Percentiles rank a stretch among this genome's conserved stretches.
Evolutionary conservation across 208 protist genomes (phyloP).

Genomic region (Leishmania aethiopica): DNA sequence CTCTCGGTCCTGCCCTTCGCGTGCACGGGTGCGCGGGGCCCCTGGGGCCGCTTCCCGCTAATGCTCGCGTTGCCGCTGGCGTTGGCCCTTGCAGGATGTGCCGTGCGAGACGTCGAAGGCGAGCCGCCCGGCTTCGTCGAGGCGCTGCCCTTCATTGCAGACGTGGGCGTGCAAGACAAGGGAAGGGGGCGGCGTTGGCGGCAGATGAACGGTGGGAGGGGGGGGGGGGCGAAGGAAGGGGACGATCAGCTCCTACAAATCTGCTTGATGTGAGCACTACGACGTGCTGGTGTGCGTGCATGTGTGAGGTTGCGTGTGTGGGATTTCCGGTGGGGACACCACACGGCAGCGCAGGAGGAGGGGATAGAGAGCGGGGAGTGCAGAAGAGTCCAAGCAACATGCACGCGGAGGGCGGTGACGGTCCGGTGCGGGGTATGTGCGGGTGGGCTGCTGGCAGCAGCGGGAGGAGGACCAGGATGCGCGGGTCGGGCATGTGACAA

Average conservation of each 20-base stretch:
- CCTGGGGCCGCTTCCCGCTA: neutral
- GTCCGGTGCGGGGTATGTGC: neutral
- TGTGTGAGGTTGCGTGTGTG: neutral
- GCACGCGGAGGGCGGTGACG: neutral
- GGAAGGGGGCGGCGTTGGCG: neutral
- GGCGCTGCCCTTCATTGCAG: neutral
- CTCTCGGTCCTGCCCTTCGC: constrained; percentile 1
- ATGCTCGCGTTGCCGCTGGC: neutral
- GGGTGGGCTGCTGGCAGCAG: neutral
- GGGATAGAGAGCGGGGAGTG: neutral
- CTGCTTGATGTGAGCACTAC: neutral
- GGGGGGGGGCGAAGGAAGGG: neutral
- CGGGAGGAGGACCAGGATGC: neutral
- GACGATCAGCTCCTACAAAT: neutral
- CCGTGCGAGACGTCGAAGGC: neutral
- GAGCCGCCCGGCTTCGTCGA: neutral
- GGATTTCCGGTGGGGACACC: neutral
- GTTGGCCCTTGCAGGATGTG: neutral
- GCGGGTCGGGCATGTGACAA: neutral
- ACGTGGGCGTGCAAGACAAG: neutral
- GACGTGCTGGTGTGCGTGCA: neutral
- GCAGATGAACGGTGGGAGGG: no score
- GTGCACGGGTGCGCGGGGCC: neutral
- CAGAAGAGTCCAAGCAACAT: neutral
- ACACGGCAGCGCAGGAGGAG: no score